These are phyloP conservation scores for Apophysomyces ossiformis DNA, from an alignment of 371 early-diverging fungal genomes.

Conservation along the genomic window DNA sequence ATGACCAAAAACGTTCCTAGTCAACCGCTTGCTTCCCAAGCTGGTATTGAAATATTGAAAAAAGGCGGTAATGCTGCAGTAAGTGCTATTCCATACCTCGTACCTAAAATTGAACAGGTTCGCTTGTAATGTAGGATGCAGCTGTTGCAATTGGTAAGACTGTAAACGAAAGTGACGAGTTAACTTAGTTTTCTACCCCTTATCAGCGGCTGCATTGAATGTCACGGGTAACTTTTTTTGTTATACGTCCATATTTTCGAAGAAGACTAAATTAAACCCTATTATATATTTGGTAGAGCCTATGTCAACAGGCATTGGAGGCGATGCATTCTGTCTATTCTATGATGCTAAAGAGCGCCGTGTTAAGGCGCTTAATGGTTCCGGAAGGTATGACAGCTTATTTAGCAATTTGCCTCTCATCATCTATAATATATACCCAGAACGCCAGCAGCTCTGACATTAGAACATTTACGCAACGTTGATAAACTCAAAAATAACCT, in stretches of 20 bases:
- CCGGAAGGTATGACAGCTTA: conserved; percentile 59
- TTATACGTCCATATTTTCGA: conserved; percentile 1
- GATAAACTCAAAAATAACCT: conserved; percentile 26
- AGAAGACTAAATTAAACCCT: not conserved
- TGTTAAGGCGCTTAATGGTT: conserved; percentile 75
- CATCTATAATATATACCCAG: conserved; percentile 18
- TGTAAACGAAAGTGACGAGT: too few species aligned
- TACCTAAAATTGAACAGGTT: not conserved
- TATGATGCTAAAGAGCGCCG: conserved; percentile 66
- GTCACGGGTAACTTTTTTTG: conserved; percentile 55
- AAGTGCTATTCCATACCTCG: conserved; percentile 23
- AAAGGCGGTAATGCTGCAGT: conserved; percentile 92
- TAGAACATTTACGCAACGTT: conserved; percentile 40
- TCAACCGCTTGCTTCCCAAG: conserved; percentile 80
- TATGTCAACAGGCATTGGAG: conserved; percentile 89
- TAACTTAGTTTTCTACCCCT: conserved; percentile 10
- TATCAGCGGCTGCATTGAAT: conserved; percentile 65
- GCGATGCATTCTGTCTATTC: conserved; percentile 89
- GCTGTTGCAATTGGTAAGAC: conserved; percentile 73
- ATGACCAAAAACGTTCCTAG: conserved; percentile 36
- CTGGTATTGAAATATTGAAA: conserved; percentile 80
- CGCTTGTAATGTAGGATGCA: conserved; percentile 61
- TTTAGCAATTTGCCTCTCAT: not conserved
- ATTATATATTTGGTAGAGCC: conserved; percentile 59
- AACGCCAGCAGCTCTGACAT: conserved; percentile 66